A percentile compares a stretch with the other conserved stretches of the same genome.
phyloP scores from a whole-genome alignment of 306 rosid species.

The Rosa persica region DNA sequence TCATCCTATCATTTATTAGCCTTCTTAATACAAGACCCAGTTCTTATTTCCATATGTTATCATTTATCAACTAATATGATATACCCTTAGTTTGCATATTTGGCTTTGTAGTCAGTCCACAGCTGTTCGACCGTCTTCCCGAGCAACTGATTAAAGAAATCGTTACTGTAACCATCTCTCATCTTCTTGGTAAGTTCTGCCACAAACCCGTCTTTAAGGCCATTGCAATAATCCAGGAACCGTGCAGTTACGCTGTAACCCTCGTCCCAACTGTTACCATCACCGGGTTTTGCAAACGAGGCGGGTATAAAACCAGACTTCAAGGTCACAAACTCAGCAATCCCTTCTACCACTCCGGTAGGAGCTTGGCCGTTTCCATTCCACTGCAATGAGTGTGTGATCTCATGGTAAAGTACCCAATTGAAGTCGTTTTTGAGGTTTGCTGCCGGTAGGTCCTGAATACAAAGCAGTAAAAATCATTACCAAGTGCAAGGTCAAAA shows the following conservation, averaged over 20 bases:
- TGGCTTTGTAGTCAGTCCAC: conserved; percentile 55
- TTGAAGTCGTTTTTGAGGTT: conserved; percentile 34
- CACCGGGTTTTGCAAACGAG: conserved; percentile 35
- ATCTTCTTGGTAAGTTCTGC: conserved; percentile 42
- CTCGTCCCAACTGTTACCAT: conserved; percentile 44
- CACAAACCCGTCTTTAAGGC: conserved; percentile 43
- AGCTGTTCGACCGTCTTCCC: conserved; percentile 48
- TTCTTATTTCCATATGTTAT: not conserved
- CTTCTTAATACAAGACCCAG: not conserved
- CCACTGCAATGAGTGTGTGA: conserved; percentile 44
- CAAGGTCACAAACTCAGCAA: conserved; percentile 53
- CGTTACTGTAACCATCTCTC: conserved; percentile 35
- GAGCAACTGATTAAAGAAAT: conserved; percentile 36
- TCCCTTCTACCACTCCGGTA: conserved; percentile 42
- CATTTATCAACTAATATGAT: not conserved
- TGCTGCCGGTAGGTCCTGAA: conserved; percentile 6
- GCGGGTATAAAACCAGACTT: conserved; percentile 39
- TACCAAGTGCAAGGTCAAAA: not conserved
- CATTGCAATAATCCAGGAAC: conserved; percentile 53
- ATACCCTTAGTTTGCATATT: not conserved
- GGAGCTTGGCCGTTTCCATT: conserved; percentile 27
- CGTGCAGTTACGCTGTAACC: conserved; percentile 48
- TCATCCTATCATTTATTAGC: no score
- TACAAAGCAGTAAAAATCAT: not conserved
- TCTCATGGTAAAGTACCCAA: conserved; percentile 44